Evolutionary conservation across 768 basidiomycete genomes (phyloP).

Genomic region (Tricholoma flavovirens): DNA sequence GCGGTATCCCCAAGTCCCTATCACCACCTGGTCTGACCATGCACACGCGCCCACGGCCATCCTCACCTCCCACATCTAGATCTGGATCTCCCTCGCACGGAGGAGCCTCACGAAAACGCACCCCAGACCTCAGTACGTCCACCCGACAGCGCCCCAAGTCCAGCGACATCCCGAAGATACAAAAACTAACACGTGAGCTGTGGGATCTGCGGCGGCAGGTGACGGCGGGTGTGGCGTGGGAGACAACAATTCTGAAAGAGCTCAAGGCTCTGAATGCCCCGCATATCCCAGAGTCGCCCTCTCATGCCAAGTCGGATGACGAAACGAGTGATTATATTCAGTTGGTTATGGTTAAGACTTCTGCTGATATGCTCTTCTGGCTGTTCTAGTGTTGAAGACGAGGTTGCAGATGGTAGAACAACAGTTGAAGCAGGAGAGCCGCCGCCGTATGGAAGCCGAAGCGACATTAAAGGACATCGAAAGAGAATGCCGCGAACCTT

Average conservation of each 20-base stretch:
- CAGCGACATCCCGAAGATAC: conserved; percentile 5
- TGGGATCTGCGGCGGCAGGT: conserved; percentile 23
- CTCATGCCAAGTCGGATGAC: conserved; percentile 2
- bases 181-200: conserved; percentile 21
- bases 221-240: conserved; percentile 18
- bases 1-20: neutral
- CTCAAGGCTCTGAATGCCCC: conserved; percentile 17
- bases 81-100: neutral
- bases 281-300: conserved; percentile 4
- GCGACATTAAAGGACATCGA: conserved; percentile 39
- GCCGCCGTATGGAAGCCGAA: conserved; percentile 37
- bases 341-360: neutral
- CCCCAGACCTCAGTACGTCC: neutral
- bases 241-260: conserved; percentile 20
- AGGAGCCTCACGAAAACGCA: conserved; percentile 13
- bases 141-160: neutral
- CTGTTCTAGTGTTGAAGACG: conserved; percentile 17
- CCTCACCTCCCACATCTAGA: neutral
- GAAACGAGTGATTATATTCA: conserved; percentile 5
- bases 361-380: neutral
- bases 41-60: neutral
- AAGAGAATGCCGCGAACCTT: conserved; percentile 46
- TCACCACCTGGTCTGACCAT: conserved; percentile 12
- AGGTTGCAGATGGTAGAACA: conserved; percentile 25
- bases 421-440: conserved; percentile 33